Conservation (phyloP, 495 filamentous ascomycete species). For the Tetracladium setigerum region DNA sequence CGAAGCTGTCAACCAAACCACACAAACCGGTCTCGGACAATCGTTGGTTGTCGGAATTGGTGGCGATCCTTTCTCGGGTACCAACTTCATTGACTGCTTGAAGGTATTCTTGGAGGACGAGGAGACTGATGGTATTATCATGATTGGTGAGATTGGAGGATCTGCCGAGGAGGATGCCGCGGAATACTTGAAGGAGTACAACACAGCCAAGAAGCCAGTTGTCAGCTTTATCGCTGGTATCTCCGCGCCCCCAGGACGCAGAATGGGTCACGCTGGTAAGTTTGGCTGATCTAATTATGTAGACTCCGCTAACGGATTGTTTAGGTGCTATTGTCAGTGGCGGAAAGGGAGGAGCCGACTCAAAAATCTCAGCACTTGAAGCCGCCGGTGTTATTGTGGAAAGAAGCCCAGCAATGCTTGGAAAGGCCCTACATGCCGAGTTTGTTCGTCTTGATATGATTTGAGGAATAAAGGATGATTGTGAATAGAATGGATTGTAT, state of each 20-base stretch:
- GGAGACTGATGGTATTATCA: constrained; percentile 98
- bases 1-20: constrained; percentile 99
- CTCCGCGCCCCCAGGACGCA: constrained; percentile 86
- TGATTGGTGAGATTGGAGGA: constrained; percentile 99
- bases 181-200: constrained; percentile 88
- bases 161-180: constrained; percentile 96
- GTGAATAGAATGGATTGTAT: constrained; percentile 15
- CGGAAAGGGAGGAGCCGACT: constrained; percentile 94
- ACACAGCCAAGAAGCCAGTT: constrained; percentile 88
- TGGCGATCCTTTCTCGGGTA: constrained; percentile 96
- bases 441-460: constrained; percentile 95
- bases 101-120: constrained; percentile 92
- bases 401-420: constrained; percentile 83
- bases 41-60: constrained; percentile 98
- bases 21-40: constrained; percentile 91
- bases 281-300: constrained; percentile 4
- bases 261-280: constrained; percentile 93
- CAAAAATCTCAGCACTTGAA: constrained; percentile 93
- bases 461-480: constrained; percentile 45
- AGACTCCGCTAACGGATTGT: constrained; percentile 4
- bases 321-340: constrained; percentile 86
- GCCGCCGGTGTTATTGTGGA: constrained; percentile 92
- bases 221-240: constrained; percentile 99
- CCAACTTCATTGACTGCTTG: constrained; percentile 99
- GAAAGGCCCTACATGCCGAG: constrained; percentile 86